phyloP scores from a whole-genome alignment of 176 grass and related monocot species.

The Neostapfia colusana region DNA sequence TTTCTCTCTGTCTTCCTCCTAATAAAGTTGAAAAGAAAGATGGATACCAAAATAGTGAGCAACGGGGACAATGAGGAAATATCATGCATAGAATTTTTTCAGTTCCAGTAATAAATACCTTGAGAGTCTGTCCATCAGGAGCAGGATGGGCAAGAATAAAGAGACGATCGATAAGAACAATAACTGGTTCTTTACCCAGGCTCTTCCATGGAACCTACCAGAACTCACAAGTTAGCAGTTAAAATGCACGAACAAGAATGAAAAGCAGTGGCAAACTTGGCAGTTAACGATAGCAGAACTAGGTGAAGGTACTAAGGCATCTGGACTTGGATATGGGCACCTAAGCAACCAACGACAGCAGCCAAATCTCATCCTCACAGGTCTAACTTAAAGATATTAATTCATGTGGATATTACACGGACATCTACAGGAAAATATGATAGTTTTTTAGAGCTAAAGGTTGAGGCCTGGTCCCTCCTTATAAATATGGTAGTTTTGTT shows the following conservation, averaged over 20 bases:
- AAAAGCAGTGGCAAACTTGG: conserved; percentile 25
- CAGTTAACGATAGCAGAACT: background rate
- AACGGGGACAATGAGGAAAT: conserved; percentile 14
- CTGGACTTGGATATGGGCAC: background rate
- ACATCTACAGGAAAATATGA: background rate
- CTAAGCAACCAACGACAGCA: background rate
- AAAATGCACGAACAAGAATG: conserved; percentile 27
- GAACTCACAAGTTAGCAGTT: conserved; percentile 37
- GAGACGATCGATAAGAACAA: conserved; percentile 89
- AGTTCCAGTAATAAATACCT: conserved; percentile 44
- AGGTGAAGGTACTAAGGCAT: background rate
- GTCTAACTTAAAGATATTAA: background rate
- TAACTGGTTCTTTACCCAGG: conserved; percentile 94
- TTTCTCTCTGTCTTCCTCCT: conserved; percentile 96
- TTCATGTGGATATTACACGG: background rate
- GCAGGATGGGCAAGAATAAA: conserved; percentile 93
- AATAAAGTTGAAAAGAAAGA: conserved; percentile 46
- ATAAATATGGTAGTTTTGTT: background rate
- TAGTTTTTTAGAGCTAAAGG: background rate
- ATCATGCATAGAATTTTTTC: conserved; percentile 14
- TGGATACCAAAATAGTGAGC: conserved; percentile 17
- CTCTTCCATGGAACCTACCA: conserved; percentile 97
- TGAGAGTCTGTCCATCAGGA: conserved; percentile 78
- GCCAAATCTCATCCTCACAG: background rate
- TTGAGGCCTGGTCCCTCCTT: too few species aligned